A percentile compares a stretch with the other conserved stretches of the same genome.
Conservation (phyloP, 1,284 basidiomycete genomes). For the Sparassis latifolia region DNA sequence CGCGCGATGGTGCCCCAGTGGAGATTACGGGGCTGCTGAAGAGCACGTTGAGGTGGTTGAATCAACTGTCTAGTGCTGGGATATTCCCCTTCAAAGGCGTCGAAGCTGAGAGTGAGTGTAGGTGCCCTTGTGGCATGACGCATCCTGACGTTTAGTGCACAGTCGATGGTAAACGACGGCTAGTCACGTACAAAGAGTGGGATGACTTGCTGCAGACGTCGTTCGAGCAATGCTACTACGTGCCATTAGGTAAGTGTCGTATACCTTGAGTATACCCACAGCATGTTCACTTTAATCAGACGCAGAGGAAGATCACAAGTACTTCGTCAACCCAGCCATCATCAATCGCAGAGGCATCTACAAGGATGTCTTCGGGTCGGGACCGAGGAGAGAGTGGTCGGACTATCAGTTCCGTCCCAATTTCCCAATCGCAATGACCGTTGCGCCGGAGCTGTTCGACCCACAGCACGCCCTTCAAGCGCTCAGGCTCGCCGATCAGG, state of each 20-base stretch:
- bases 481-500: conserved; percentile 69
- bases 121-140: too few relatives aligned
- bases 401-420: conserved; percentile 95
- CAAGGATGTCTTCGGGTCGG: conserved; percentile 95
- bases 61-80: conserved; percentile 55
- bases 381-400: conserved; percentile 83
- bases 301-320: conserved; percentile 64
- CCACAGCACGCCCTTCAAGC: conserved; percentile 74
- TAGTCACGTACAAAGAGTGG: conserved; percentile 92
- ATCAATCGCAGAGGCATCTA: conserved; percentile 94
- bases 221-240: conserved; percentile 89
- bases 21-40: conserved; percentile 94
- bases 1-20: conserved; percentile 91
- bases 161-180: conserved; percentile 69
- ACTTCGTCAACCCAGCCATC: conserved; percentile 65
- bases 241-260: conserved; percentile 62
- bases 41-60: conserved; percentile 89
- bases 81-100: conserved; percentile 92
- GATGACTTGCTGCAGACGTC: conserved; percentile 74
- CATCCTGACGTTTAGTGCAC: neutral
- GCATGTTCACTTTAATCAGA: conserved; percentile 31
- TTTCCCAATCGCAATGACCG: conserved; percentile 94
- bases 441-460: conserved; percentile 94
- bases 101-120: conserved; percentile 63
- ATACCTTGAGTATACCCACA: neutral